Evolutionary conservation across 352 stramenopile genomes (phyloP).

Genomic region (Thalassiosira livingstoniorum): DNA sequence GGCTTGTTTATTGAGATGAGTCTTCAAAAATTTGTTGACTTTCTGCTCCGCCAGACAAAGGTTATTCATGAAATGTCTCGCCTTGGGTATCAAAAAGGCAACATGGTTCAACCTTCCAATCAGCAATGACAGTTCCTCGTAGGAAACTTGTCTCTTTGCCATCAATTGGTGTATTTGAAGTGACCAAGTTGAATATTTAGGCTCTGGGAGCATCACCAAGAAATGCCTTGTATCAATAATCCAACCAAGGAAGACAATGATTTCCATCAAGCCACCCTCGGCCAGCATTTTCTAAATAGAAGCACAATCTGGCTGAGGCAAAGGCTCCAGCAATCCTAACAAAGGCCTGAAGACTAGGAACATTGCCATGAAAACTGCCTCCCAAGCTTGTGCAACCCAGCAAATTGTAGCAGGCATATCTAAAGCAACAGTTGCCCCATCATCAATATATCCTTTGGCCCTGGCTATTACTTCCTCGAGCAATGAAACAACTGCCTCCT

Average conservation of each 20-base stretch:
- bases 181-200: background rate
- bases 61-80: constrained; percentile 17
- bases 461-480: background rate
- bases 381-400: background rate
- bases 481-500: background rate
- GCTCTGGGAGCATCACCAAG: background rate
- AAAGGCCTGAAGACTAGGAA: background rate
- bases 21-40: background rate
- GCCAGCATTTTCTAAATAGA: background rate
- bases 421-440: background rate
- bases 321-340: background rate
- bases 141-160: background rate
- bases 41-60: background rate
- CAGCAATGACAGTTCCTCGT: background rate
- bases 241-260: background rate
- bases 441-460: background rate
- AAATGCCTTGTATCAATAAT: background rate
- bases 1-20: background rate
- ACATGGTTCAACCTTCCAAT: background rate
- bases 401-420: background rate
- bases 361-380: background rate
- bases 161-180: background rate
- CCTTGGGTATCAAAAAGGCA: background rate
- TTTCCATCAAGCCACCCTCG: background rate
- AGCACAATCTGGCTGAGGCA: background rate